phyloP scores from a whole-genome alignment of 106 monocot genomes.

The Dendrobium officinale region DNA sequence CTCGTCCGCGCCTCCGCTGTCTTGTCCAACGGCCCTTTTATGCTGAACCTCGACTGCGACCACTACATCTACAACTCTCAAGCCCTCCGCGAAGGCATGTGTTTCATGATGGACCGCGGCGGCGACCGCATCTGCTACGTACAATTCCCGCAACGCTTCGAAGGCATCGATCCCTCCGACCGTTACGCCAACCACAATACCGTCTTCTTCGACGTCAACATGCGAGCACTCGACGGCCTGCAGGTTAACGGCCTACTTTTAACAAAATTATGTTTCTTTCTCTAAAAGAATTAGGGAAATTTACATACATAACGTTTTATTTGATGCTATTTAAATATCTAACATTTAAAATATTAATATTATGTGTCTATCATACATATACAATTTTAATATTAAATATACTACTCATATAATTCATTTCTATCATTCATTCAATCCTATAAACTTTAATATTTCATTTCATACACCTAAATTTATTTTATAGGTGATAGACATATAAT shows the following conservation, averaged over 20 bases:
- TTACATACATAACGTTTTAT: no score
- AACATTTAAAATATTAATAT: no score
- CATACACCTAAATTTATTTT: no score
- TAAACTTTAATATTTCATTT: no score
- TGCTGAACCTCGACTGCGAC: constrained; percentile 96
- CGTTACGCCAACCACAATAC: constrained; percentile 83
- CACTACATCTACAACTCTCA: constrained; percentile 97
- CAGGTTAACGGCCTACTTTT: neutral
- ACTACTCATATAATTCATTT: no score
- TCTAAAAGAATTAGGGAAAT: no score
- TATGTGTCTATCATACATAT: no score
- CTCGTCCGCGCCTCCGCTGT: constrained; percentile 89
- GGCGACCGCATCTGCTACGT: constrained; percentile 75
- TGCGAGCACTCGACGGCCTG: constrained; percentile 75
- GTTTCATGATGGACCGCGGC: constrained; percentile 87
- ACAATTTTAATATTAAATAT: no score
- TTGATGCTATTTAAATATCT: no score
- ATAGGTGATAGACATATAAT: no score
- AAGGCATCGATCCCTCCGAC: constrained; percentile 78
- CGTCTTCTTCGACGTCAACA: constrained; percentile 78
- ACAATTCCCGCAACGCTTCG: constrained; percentile 76
- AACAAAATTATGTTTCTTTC: no score
- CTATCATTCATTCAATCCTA: no score
- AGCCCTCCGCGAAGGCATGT: constrained; percentile 96
- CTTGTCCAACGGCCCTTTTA: constrained; percentile 97